Conservation (phyloP, 2,329 filamentous ascomycete species). For the Chaetomiaceae sp. region DNA sequence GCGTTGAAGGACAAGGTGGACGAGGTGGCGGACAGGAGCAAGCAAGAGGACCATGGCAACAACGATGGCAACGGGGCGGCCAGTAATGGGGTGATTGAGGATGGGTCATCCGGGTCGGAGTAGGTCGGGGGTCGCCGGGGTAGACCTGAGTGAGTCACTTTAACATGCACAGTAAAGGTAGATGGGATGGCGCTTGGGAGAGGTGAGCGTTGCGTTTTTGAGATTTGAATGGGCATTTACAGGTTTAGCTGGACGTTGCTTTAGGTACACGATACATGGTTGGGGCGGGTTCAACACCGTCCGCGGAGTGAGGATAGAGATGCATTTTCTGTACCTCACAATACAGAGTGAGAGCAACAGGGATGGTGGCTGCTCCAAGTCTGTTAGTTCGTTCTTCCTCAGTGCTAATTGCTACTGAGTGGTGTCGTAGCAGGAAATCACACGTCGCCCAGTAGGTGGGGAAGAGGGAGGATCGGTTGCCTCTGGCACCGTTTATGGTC, state of each 20-base stretch:
- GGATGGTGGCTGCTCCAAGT: too few relatives aligned
- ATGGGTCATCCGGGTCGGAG: neutral
- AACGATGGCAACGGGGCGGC: neutral
- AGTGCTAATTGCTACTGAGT: too few relatives aligned
- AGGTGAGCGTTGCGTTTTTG: slow-evolving; percentile 4
- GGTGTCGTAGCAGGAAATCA: too few relatives aligned
- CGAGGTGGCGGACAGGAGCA: slow-evolving; percentile 4
- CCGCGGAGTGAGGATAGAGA: too few relatives aligned
- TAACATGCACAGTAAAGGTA: too few relatives aligned
- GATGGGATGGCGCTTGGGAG: slow-evolving; percentile 2
- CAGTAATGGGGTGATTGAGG: neutral
- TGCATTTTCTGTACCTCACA: too few relatives aligned
- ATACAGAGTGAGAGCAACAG: neutral
- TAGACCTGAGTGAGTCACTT: too few relatives aligned
- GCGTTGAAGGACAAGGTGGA: slow-evolving; percentile 12
- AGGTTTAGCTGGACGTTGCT: too few relatives aligned
- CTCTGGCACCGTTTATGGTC: neutral
- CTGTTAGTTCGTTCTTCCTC: too few relatives aligned
- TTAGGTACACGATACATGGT: neutral
- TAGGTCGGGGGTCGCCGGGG: neutral
- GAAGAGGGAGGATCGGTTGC: neutral
- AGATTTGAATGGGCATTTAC: neutral
- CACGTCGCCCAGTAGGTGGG: too few relatives aligned
- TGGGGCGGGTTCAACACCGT: slow-evolving; percentile 13
- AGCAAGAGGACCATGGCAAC: too few relatives aligned